These are phyloP conservation scores for Sherardia arvensis DNA, from an alignment of 257 asterid species.

Conservation along the genomic window DNA sequence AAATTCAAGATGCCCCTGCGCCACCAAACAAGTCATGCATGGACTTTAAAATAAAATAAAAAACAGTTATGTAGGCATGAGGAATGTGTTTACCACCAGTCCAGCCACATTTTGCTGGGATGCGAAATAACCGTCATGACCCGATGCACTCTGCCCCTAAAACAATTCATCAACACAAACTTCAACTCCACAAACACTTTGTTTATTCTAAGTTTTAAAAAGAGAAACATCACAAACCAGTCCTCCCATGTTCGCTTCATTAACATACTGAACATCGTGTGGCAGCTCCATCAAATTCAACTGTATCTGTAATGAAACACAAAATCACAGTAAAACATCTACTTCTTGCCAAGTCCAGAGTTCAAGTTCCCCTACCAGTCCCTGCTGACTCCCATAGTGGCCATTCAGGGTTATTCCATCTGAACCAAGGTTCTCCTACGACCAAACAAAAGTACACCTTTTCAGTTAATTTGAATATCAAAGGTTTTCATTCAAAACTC, in stretches of 20 bases:
- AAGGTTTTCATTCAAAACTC: not conserved
- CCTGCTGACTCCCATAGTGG: conserved; percentile 83
- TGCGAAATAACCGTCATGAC: conserved; percentile 66
- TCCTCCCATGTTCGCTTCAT: conserved; percentile 70
- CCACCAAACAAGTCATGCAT: not conserved
- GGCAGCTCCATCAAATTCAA: conserved; percentile 97
- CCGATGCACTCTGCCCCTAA: conserved; percentile 66
- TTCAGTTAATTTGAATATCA: not conserved
- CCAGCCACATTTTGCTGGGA: conserved; percentile 64
- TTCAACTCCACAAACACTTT: not conserved
- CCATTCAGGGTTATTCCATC: conserved; percentile 60
- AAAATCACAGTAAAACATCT: not conserved
- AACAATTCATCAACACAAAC: conserved; percentile 14
- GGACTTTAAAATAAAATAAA: not conserved
- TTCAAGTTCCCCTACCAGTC: conserved; percentile 50
- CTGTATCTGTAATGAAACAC: conserved; percentile 39
- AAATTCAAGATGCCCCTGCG: conserved; percentile 82
- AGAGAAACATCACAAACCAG: conserved; percentile 43
- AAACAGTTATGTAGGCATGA: conserved; percentile 1
- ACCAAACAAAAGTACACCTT: conserved; percentile 1
- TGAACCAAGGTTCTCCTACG: conserved; percentile 60
- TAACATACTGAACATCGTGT: conserved; percentile 64
- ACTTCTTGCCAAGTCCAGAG: not conserved
- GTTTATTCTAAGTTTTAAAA: not conserved
- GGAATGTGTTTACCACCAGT: conserved; percentile 38